Percentiles rank a stretch among this genome's conserved stretches.
phyloP scores from a whole-genome alignment of 2,329 filamentous ascomycete species.

The Sporothrix schenckii region DNA sequence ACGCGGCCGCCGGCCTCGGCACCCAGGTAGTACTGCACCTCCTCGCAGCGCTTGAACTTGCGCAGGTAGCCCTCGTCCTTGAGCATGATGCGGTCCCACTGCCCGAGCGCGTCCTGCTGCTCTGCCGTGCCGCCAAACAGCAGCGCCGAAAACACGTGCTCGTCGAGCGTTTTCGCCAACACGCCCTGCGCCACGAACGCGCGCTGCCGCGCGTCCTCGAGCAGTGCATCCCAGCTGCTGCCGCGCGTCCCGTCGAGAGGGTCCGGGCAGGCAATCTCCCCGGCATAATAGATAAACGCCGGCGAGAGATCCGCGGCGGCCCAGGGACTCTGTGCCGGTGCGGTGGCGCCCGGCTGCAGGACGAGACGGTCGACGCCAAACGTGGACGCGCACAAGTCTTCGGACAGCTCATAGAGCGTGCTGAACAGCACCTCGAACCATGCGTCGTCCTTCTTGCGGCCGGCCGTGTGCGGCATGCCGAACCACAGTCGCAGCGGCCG shows the following conservation, averaged over 20 bases:
- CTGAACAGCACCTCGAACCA: constrained; percentile 41
- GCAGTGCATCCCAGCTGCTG: constrained; percentile 46
- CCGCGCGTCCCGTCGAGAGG: constrained; percentile 36
- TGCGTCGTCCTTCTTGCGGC: constrained; percentile 33
- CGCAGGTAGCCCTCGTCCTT: constrained; percentile 46
- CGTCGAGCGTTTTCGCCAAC: constrained; percentile 46
- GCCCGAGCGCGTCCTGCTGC: constrained; percentile 40
- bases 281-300: constrained; percentile 45
- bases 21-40: constrained; percentile 40
- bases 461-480: constrained; percentile 29
- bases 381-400: constrained; percentile 38
- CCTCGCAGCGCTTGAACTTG: constrained; percentile 42
- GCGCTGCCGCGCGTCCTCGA: constrained; percentile 41
- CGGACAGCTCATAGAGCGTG: constrained; percentile 39
- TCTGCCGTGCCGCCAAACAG: constrained; percentile 46
- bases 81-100: constrained; percentile 42
- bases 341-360: neutral
- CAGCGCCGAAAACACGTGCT: constrained; percentile 46
- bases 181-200: constrained; percentile 45
- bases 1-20: constrained; percentile 27
- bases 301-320: constrained; percentile 37
- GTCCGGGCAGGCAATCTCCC: constrained; percentile 45
- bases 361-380: constrained; percentile 38
- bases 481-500: constrained; percentile 39
- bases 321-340: constrained; percentile 34